phyloP scores from a whole-genome alignment of 371 early-diverging fungal genomes.

The Synchytrium microbalum region DNA sequence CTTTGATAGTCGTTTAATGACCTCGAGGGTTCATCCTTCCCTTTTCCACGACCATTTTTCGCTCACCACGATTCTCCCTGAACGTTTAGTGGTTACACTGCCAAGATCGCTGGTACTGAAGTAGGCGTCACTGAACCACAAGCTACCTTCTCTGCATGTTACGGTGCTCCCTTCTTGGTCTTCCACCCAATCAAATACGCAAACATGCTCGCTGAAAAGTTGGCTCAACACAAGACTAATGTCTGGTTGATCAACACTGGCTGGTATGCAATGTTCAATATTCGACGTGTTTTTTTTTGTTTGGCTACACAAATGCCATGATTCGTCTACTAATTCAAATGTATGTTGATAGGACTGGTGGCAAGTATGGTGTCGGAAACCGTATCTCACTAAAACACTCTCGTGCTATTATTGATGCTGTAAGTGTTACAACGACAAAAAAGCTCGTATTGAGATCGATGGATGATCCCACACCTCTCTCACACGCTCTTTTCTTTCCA shows the following conservation, averaged over 20 bases:
- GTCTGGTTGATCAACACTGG: conserved; percentile 98
- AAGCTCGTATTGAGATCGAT: conserved; percentile 53
- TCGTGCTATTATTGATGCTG: conserved; percentile 93
- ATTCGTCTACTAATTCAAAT: too few relatives aligned
- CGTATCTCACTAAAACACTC: conserved; percentile 93
- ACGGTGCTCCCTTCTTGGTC: conserved; percentile 94
- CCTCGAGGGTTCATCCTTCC: background rate
- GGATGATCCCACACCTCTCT: background rate
- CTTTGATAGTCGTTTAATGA: too few relatives aligned
- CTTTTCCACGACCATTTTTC: too few relatives aligned
- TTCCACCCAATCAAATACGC: conserved; percentile 96
- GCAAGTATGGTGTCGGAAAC: conserved; percentile 79
- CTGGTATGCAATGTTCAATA: conserved; percentile 43
- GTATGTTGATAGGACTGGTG: conserved; percentile 75
- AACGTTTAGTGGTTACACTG: conserved; percentile 55
- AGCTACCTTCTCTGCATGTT: conserved; percentile 93
- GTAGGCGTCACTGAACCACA: conserved; percentile 89
- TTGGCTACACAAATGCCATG: background rate
- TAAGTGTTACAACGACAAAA: conserved; percentile 64
- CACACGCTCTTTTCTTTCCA: conserved; percentile 5
- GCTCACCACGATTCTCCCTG: too few relatives aligned
- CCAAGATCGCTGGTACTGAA: conserved; percentile 89
- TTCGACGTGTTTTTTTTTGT: background rate
- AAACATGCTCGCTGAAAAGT: conserved; percentile 91
- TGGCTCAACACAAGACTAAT: conserved; percentile 76